phyloP scores from a whole-genome alignment of 306 rosid species.

The Medicago ruthenica region DNA sequence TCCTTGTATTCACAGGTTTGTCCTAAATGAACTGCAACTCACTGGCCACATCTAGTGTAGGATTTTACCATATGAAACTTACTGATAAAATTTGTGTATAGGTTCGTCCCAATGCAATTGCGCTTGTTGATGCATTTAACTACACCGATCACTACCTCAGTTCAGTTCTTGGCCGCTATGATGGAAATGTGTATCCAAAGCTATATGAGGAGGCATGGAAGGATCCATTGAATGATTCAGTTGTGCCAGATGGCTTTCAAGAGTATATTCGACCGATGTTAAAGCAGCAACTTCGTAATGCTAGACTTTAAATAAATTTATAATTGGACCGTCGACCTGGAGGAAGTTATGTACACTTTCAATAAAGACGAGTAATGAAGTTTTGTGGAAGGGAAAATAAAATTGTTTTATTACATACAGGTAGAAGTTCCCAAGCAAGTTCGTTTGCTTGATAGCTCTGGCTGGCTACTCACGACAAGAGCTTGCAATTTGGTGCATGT shows the following conservation, averaged over 20 bases:
- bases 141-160: slow-evolving; percentile 91
- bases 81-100: slow-evolving; percentile 44
- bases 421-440: slow-evolving; percentile 17
- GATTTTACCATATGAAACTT: slow-evolving; percentile 26
- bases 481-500: slow-evolving; percentile 24
- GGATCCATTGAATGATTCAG: slow-evolving; percentile 88
- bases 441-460: slow-evolving; percentile 8
- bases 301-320: slow-evolving; percentile 66
- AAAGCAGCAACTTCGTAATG: slow-evolving; percentile 89
- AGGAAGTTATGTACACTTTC: slow-evolving; percentile 27
- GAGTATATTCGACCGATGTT: slow-evolving; percentile 85
- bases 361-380: slow-evolving; percentile 20
- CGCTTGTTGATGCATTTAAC: slow-evolving; percentile 87
- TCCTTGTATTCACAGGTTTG: slow-evolving; percentile 86
- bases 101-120: slow-evolving; percentile 90
- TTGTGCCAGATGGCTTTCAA: slow-evolving; percentile 84
- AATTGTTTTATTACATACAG: background rate
- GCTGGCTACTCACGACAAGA: background rate
- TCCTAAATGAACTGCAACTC: slow-evolving; percentile 25
- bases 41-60: slow-evolving; percentile 22
- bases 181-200: slow-evolving; percentile 93
- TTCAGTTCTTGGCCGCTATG: slow-evolving; percentile 86
- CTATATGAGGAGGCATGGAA: slow-evolving; percentile 96
- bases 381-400: slow-evolving; percentile 30
- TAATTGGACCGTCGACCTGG: background rate